Percentiles rank a stretch among this genome's conserved stretches.
Evolutionary conservation across 257 asterid species (phyloP).

Genomic region (Misopates orontium): DNA sequence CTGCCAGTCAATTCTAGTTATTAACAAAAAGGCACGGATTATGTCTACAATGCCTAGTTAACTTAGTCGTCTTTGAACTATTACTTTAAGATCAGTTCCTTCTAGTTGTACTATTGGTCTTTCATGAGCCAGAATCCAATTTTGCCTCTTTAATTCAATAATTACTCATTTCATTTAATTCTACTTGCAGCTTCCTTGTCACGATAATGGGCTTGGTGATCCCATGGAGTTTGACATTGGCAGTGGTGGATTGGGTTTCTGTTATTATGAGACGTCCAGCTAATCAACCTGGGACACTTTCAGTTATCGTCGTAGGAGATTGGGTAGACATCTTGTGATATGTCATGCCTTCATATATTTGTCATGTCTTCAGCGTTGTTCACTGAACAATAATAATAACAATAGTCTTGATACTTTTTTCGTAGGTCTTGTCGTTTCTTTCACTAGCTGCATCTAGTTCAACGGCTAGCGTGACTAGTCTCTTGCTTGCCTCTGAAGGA

Average conservation of each 20-base stretch:
- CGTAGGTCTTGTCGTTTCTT: slow-evolving; percentile 65
- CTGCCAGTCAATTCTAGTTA: not conserved
- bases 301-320: slow-evolving; percentile 70
- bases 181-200: slow-evolving; percentile 69
- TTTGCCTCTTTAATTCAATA: no score
- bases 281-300: slow-evolving; percentile 56
- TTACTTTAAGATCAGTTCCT: not conserved
- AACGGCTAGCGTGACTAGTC: slow-evolving; percentile 70
- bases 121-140: no score
- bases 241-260: slow-evolving; percentile 70
- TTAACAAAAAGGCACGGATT: not conserved
- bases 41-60: not conserved
- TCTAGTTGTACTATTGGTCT: no score
- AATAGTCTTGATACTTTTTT: not conserved
- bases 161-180: not conserved
- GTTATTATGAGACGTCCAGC: slow-evolving; percentile 63
- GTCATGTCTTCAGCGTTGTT: not conserved
- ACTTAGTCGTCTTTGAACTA: not conserved
- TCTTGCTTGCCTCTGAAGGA: slow-evolving; percentile 55
- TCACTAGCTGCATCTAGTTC: slow-evolving; percentile 88
- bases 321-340: slow-evolving; percentile 49
- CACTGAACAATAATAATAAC: not conserved
- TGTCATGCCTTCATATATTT: not conserved
- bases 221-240: slow-evolving; percentile 92
- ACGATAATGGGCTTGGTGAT: slow-evolving; percentile 84